Conservation (phyloP, 768 basidiomycete species). For the Mycena albidolilacea region DNA sequence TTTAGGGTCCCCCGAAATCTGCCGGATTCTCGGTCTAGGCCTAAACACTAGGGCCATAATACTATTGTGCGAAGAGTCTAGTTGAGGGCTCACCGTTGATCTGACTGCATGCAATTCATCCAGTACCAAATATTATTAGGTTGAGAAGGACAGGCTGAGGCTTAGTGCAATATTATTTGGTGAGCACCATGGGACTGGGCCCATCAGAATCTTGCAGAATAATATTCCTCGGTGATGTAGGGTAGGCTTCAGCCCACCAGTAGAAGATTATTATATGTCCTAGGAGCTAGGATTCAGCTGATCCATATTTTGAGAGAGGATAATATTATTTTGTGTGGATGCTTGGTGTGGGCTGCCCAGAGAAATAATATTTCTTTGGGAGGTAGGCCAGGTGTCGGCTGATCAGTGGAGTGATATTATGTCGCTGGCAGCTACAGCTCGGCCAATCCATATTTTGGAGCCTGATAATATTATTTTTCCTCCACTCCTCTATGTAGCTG, state of each 20-base stretch:
- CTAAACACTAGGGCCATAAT: not conserved
- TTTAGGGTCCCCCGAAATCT: no score
- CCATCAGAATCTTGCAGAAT: constrained; percentile 1
- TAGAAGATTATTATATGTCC: not conserved
- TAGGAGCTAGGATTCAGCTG: not conserved
- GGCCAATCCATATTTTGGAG: not conserved
- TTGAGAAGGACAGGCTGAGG: not conserved
- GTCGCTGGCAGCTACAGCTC: not conserved
- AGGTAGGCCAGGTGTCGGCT: not conserved
- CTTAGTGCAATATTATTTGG: not conserved
- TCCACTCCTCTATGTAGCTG: not conserved
- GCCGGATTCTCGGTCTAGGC: not conserved
- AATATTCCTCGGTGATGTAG: not conserved
- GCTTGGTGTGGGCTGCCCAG: not conserved
- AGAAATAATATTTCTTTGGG: not conserved
- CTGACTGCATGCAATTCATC: not conserved
- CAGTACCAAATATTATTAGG: not conserved
- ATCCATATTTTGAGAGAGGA: not conserved
- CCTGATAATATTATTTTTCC: not conserved
- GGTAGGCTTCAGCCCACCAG: not conserved
- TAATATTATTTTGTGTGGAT: not conserved
- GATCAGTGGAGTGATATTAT: not conserved
- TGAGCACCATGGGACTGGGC: not conserved
- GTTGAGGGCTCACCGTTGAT: not conserved
- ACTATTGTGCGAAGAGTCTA: not conserved